Base-by-base conservation (phyloP, 139 green algal species). In the Dunaliella primolecta region DNA sequence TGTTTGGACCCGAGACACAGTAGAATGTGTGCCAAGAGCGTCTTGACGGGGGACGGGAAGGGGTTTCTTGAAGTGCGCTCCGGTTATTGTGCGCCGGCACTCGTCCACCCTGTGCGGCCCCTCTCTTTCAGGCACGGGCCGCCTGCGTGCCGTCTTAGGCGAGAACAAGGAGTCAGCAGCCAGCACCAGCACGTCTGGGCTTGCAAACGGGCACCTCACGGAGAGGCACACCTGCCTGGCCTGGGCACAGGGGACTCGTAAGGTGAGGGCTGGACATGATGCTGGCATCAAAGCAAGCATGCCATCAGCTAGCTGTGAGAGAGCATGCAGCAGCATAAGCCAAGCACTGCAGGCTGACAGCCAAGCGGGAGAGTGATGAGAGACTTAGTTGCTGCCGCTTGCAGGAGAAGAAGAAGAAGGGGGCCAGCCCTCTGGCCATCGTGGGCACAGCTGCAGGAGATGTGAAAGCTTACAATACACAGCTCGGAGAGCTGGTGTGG, bases 401-500 rank as follows among this genome's bases (percentile, higher is more conserved):
- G 27, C 27, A 1, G 30, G 70, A 81, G 72, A 36, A 75, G 27
- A 72, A 81, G 72, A 81, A 81, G 75, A 85, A 85, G 56, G 57
- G 57, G 7, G 3, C n/a, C 37, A 36, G 29, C 27, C 36, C 11
- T 34, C 37, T 83, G 1, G 31, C 95, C 11, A 86, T 90, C 1
- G 86, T 92, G 35, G 93, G 92, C 36, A 94, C 86, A 30, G 86
- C 83, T 21, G 78, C 86, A 29, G 93, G 93, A 27, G 87, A 91
- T 35, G 89, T 96, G 1, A 88, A 89, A 76, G 82, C 87, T 1
- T 95, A 89, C 57, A 88, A 94, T 31, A 84, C 88, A 0, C 86
- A 91, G 64, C 79, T 91, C 0, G 91, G 90, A 0, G 88, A 94
- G 31, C 78, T 93, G 11, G 83, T 84, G 33, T 96, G 93, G 93